A percentile compares a stretch with the other conserved stretches of the same genome.
Evolutionary conservation across 306 rosid genomes (phyloP).

Genomic region (Trichosanthes cucumerina): DNA sequence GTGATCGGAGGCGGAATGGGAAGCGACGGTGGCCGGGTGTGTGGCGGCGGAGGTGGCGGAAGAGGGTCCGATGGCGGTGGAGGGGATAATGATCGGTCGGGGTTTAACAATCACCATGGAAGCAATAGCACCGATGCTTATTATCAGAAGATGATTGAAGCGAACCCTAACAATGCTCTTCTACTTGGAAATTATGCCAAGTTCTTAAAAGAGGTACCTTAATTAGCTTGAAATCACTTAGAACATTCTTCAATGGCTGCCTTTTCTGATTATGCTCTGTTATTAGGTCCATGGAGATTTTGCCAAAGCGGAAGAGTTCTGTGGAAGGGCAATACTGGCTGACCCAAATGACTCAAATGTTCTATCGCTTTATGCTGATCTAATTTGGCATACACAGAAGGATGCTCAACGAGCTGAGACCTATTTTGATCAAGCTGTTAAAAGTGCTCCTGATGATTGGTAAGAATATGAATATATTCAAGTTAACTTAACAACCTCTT

Average conservation of each 20-base stretch:
- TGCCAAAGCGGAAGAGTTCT: slow-evolving; percentile 54
- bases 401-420: slow-evolving; percentile 50
- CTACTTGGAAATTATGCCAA: slow-evolving; percentile 77
- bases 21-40: slow-evolving; percentile 32
- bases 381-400: slow-evolving; percentile 58
- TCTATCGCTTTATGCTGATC: slow-evolving; percentile 48
- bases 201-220: slow-evolving; percentile 66
- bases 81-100: slow-evolving; percentile 22
- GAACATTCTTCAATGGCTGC: neutral
- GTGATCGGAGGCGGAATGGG: slow-evolving; percentile 39
- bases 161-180: slow-evolving; percentile 60
- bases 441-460: slow-evolving; percentile 59
- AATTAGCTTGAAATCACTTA: neutral
- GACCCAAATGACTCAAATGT: slow-evolving; percentile 47
- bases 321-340: slow-evolving; percentile 61
- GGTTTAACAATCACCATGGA: slow-evolving; percentile 29
- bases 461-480: slow-evolving; percentile 1
- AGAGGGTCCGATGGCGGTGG: slow-evolving; percentile 24
- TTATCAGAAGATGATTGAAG: slow-evolving; percentile 62
- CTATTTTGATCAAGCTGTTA: slow-evolving; percentile 64
- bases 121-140: slow-evolving; percentile 40
- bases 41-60: slow-evolving; percentile 33
- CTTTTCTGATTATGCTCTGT: neutral
- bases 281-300: slow-evolving; percentile 57
- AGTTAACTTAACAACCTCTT: neutral